Percentiles rank a stretch among this genome's conserved stretches.
Evolutionary conservation across 192 early-diverging fungal species (phyloP).

Genomic region (Coemansia sp.): DNA sequence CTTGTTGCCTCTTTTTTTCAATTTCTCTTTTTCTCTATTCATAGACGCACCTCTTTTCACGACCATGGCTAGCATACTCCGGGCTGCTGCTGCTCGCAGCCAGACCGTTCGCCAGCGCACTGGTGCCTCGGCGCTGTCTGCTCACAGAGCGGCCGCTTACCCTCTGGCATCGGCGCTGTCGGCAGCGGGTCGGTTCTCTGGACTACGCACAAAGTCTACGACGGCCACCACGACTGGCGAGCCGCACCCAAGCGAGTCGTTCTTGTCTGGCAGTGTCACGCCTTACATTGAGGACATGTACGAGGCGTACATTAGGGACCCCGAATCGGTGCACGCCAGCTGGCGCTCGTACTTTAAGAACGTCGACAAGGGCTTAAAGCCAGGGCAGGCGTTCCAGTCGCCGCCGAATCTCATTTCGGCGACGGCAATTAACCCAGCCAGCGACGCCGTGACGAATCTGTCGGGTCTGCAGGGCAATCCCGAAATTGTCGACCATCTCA

Average conservation of each 20-base stretch:
- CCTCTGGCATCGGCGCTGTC: conserved; percentile 16
- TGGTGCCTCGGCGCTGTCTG: conserved; percentile 14
- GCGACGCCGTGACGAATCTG: conserved; percentile 52
- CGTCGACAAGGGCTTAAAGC: conserved; percentile 62
- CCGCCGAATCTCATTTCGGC: conserved; percentile 78
- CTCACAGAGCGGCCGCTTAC: conserved; percentile 10
- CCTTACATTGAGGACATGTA: conserved; percentile 96
- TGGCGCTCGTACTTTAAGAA: conserved; percentile 97
- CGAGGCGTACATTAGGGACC: conserved; percentile 86
- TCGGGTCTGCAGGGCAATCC: conserved; percentile 57
- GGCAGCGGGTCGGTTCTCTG: conserved; percentile 13
- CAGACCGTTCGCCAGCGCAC: conserved; percentile 47
- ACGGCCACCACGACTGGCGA: conserved; percentile 6
- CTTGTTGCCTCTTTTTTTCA: conserved; percentile 1
- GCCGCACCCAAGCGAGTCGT: conserved; percentile 70
- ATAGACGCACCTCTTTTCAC: conserved; percentile 3
- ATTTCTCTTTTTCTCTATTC: conserved; percentile 6
- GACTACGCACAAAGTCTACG: conserved; percentile 39
- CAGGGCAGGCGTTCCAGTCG: conserved; percentile 72
- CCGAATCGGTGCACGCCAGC: conserved; percentile 86
- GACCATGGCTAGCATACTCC: conserved; percentile 46
- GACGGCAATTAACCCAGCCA: conserved; percentile 60
- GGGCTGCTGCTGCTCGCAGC: conserved; percentile 44
- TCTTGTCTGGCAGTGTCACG: conserved; percentile 82
- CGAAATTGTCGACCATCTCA: conserved; percentile 94